Base-by-base conservation (phyloP, 2,329 filamentous ascomycete genomes). In the Neonectria ditissima region DNA sequence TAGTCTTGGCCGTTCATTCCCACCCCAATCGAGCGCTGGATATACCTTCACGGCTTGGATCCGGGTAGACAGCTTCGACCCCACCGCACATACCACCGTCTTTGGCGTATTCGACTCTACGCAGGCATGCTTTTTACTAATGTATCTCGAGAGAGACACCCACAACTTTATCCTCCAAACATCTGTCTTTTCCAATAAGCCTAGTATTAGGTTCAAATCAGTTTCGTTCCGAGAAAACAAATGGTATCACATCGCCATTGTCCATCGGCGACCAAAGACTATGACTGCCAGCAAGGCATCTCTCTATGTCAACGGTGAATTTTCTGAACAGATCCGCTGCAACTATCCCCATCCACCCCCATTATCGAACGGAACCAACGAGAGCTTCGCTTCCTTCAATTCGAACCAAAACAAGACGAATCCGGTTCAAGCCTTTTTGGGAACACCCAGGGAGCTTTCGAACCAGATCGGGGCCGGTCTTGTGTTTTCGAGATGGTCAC, bases 151-250 rank as follows among this genome's bases (percentile, higher is more conserved):
- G 77, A 94, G 91, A 75, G 94, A 97, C 76, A 97, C 93, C 2
- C 92, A 88, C 65, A 96, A 97, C 79, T 92, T 99, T 69, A 99
- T 99, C 69, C 83, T 99, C 6, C 96, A 99, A 80, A 98, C 97
- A 8, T 97, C 96, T 18, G 92, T 98, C 65, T 92, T 89, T 55
- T 94, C 94, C 9, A 85, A 89, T 55, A 89, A 92, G 62, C 95
- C 96, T 3, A 98, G 95, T 78, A 92, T 99, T 50, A 89, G 96
- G 59, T 99, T 99, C 84, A 97, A 96, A 77, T 91, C 91, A 2
- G 87, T 90, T 11, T 82, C 85, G 1, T 98, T 99, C 74, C 83
- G 89, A 70, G 86, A 92, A 66, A 87, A 89, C 58, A 86, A 83
- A 71, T 99, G 96, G 96, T 99, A 99, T 78, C 96, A 99, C 78